These are phyloP conservation scores for Saturnispora saitoi DNA, from an alignment of 805 yeast species.

Conservation along the genomic window DNA sequence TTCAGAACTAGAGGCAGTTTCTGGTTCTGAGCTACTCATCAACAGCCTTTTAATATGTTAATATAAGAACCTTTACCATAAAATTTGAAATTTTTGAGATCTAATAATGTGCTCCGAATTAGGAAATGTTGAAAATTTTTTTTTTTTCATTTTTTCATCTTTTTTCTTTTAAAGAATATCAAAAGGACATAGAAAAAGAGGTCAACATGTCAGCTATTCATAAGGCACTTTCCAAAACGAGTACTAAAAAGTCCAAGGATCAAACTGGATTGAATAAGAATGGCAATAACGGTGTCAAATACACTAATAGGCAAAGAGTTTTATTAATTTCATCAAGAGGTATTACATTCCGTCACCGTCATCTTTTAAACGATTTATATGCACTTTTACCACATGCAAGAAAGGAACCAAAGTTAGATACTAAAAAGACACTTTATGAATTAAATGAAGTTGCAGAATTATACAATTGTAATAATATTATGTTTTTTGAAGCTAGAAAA, in stretches of 20 bases:
- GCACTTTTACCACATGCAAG: slow-evolving; percentile 86
- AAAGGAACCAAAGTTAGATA: slow-evolving; percentile 92
- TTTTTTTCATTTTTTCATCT: slow-evolving; percentile 2
- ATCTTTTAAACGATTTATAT: slow-evolving; percentile 73
- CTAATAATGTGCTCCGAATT: not conserved
- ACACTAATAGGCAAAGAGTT: slow-evolving; percentile 80
- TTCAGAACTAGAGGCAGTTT: not conserved
- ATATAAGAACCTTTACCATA: not conserved
- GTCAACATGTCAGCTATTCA: slow-evolving; percentile 57
- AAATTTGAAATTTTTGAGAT: not conserved
- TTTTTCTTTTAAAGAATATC: not conserved
- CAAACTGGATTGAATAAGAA: slow-evolving; percentile 10
- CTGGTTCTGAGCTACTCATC: not conserved
- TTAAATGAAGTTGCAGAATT: slow-evolving; percentile 93
- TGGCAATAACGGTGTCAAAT: slow-evolving; percentile 39
- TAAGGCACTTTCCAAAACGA: slow-evolving; percentile 41
- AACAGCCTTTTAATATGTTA: not conserved
- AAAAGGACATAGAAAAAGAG: not conserved
- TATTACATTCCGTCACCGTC: slow-evolving; percentile 91
- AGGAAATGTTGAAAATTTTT: slow-evolving; percentile 4
- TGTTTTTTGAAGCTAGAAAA: slow-evolving; percentile 92
- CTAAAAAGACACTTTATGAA: slow-evolving; percentile 80
- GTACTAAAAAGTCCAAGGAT: slow-evolving; percentile 29
- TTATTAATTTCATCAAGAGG: slow-evolving; percentile 90
- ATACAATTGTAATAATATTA: slow-evolving; percentile 91